These are phyloP conservation scores for Kazachstania viticola DNA, from an alignment of 805 yeast species.

Conservation along the genomic window DNA sequence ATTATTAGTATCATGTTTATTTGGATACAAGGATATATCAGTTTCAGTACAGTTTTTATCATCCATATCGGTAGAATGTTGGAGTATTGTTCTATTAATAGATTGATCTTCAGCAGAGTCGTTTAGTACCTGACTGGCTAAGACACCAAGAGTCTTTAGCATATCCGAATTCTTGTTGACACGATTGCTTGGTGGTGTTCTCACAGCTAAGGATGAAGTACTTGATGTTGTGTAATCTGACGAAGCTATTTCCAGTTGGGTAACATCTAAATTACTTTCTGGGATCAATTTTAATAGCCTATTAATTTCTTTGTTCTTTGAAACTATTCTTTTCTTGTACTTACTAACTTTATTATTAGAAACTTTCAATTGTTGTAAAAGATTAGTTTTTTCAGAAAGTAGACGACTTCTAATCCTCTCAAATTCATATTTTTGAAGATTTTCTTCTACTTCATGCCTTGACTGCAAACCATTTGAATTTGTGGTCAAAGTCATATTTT, in stretches of 20 bases:
- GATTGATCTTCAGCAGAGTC: slow-evolving; percentile 18
- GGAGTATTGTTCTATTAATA: slow-evolving; percentile 6
- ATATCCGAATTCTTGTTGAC: slow-evolving; percentile 14
- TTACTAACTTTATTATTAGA: slow-evolving; percentile 36
- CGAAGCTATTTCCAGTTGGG: slow-evolving; percentile 4
- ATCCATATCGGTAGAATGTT: slow-evolving; percentile 4
- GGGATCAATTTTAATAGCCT: slow-evolving; percentile 28
- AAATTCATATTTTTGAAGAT: slow-evolving; percentile 24
- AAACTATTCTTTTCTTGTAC: slow-evolving; percentile 32
- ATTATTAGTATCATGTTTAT: slow-evolving; percentile 1
- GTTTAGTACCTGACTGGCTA: slow-evolving; percentile 42
- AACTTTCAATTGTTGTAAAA: slow-evolving; percentile 29
- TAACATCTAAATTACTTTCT: slow-evolving; percentile 8
- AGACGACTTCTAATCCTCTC: slow-evolving; percentile 25
- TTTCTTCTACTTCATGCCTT: slow-evolving; percentile 20
- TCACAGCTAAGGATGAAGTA: slow-evolving; percentile 4
- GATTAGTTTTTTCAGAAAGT: slow-evolving; percentile 25
- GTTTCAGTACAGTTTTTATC: slow-evolving; percentile 10
- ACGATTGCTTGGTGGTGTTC: slow-evolving; percentile 2
- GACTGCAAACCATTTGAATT: slow-evolving; percentile 14
- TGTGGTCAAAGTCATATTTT: slow-evolving; percentile 30
- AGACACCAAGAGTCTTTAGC: slow-evolving; percentile 40
- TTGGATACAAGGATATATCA: slow-evolving; percentile 7
- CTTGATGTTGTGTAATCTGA: slow-evolving; percentile 5
- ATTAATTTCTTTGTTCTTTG: slow-evolving; percentile 35